Evolutionary conservation across 495 filamentous ascomycete genomes (phyloP), one percentile per base, ranked within the genome.

Genomic region (Hyaloscypha finlandica): DNA sequence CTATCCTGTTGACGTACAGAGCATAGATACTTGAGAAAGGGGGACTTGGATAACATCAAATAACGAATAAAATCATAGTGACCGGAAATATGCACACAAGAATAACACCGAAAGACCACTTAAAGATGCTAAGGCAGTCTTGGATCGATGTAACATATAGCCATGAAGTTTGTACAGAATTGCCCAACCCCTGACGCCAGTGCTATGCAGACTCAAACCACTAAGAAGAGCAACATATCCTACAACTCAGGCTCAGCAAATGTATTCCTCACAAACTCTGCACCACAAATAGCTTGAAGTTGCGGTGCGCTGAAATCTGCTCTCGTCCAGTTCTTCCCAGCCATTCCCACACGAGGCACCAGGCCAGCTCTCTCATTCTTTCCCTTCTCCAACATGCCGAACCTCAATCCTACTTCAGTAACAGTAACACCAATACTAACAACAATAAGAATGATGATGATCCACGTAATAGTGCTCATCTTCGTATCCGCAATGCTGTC

Each of bases 391-490:
- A 98, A 77, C 22, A 99, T 89, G 25, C 84, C 90, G 75, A 98
- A 97, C 14, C 96, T 83, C 52, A 99, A 80, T 60, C 89, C 86
- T 20, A 97, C 94, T 79, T 99, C 95, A 5, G 88, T 89, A 54
- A 89, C 91, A 0, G 95, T 99, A 22, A 99, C 92, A 48, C 90
- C 77, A 72, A 99, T 97, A 72, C 89, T 93, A 63, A 98, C 80
- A 52, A 96, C 70, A 71, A 99, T 99, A 11, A 99, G 84, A 37
- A 96, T 82, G 71, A 99, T 99, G 74, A 98, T 94, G 71, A 99
- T 98, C 94, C 94, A 98, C 0, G 95, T 99, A 75, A 98, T 89
- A 60, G 77, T 83, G 69, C 92, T 96, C 87, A 97, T 98, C 74
- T 94, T 97, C 64, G 91, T 90, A 74, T 98, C 94, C 35, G 91